These are phyloP conservation scores for Picea glauca DNA, from an alignment of 75 land plant species.

Conservation along the genomic window DNA sequence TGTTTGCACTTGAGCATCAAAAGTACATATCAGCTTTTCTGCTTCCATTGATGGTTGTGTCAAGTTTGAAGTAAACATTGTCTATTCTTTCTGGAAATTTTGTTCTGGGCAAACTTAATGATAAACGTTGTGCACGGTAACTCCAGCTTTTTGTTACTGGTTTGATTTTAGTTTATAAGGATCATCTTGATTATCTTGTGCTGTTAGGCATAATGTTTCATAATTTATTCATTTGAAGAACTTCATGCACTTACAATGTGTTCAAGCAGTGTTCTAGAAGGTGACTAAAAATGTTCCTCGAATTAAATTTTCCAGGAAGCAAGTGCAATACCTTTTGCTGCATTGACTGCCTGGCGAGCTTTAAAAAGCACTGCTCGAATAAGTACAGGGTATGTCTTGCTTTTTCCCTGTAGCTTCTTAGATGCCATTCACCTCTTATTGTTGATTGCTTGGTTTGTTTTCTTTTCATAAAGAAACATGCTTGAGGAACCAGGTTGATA, in stretches of 20 bases:
- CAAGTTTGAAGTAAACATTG: too few relatives aligned
- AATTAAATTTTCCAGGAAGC: conserved; percentile 59
- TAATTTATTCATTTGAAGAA: too few relatives aligned
- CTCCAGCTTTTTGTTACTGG: background rate
- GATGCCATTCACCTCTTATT: background rate
- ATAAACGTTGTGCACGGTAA: background rate
- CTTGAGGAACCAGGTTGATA: background rate
- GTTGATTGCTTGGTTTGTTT: background rate
- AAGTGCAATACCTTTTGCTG: conserved; percentile 97
- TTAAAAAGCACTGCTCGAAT: conserved; percentile 81
- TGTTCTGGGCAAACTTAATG: background rate
- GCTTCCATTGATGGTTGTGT: too few relatives aligned
- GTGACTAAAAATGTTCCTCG: background rate
- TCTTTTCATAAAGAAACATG: background rate
- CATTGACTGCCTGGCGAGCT: conserved; percentile 98
- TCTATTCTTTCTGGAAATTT: too few relatives aligned
- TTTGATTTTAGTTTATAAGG: background rate
- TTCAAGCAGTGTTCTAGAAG: background rate
- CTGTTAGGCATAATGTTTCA: background rate
- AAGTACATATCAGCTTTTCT: too few relatives aligned
- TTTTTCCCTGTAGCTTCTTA: background rate
- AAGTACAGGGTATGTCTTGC: conserved; percentile 58
- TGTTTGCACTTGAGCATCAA: too few relatives aligned
- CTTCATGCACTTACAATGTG: background rate
- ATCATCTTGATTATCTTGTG: background rate